Percentiles rank a stretch among this genome's conserved stretches.
Conservation (phyloP, 225 moss, liverwort and hornwort genomes). For the Lunularia cruciata region DNA sequence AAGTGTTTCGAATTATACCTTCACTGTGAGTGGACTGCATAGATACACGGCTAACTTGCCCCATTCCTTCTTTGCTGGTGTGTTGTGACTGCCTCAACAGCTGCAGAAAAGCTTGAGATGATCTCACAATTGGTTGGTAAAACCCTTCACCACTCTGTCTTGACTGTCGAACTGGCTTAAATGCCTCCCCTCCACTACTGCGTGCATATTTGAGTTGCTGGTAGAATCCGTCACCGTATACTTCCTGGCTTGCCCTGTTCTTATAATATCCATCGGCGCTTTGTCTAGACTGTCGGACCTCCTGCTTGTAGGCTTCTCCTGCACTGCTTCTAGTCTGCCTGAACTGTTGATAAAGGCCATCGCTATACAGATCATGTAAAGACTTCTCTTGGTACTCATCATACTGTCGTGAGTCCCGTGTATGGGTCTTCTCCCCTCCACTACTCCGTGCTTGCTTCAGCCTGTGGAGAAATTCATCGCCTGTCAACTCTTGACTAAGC, state of each 20-base stretch:
- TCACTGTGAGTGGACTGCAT: constrained; percentile 2
- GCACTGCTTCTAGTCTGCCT: constrained; percentile 16
- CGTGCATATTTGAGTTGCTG: constrained; percentile 23
- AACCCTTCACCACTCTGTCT: constrained; percentile 19
- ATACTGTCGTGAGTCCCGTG: not conserved
- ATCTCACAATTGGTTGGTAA: constrained; percentile 27
- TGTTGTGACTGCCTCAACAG: constrained; percentile 27
- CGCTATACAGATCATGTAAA: constrained; percentile 4
- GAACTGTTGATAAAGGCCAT: constrained; percentile 23
- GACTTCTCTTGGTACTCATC: not conserved
- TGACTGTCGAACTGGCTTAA: constrained; percentile 7
- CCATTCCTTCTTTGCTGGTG: constrained; percentile 15
- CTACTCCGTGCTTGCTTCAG: constrained; percentile 19
- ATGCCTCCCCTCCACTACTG: constrained; percentile 13
- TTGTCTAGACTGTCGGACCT: constrained; percentile 9
- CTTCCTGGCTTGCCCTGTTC: constrained; percentile 19
- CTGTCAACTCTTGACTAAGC: constrained; percentile 11
- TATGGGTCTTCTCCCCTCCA: not conserved
- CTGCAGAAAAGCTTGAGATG: constrained; percentile 37
- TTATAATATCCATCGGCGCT: not conserved
- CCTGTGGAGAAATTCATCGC: constrained; percentile 22
- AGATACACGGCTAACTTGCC: constrained; percentile 8
- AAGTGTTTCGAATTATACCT: not conserved
- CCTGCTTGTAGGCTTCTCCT: not conserved
- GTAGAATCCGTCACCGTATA: constrained; percentile 9